These are phyloP conservation scores for Colletotrichum sublineola DNA, from an alignment of 2,329 filamentous ascomycete genomes.

Conservation along the genomic window DNA sequence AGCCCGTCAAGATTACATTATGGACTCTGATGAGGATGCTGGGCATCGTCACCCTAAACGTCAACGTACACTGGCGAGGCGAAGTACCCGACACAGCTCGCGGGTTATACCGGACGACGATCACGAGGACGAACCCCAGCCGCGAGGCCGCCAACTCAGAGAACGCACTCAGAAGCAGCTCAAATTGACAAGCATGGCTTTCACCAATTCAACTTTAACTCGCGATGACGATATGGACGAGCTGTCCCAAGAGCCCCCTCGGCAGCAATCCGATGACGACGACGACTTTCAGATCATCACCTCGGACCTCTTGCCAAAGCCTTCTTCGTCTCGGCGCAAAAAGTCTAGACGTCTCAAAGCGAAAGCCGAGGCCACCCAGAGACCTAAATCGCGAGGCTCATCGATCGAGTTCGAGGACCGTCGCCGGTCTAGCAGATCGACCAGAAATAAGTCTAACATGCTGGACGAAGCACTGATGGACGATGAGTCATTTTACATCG, in stretches of 20 bases:
- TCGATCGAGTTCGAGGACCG: constrained; percentile 66
- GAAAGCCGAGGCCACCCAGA: constrained; percentile 20
- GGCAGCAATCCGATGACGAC: constrained; percentile 47
- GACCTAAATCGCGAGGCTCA: constrained; percentile 52
- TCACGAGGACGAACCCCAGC: neutral
- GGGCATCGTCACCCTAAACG: constrained; percentile 22
- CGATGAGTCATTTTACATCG: constrained; percentile 67
- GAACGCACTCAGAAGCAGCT: constrained; percentile 47
- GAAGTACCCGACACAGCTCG: constrained; percentile 14
- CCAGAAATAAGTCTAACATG: constrained; percentile 59
- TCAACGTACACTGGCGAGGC: constrained; percentile 21
- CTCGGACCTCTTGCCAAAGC: constrained; percentile 51
- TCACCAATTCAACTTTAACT: constrained; percentile 43
- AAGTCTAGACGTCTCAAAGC: constrained; percentile 44
- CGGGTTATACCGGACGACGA: constrained; percentile 18
- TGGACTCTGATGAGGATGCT: constrained; percentile 32
- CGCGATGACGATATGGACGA: constrained; percentile 48
- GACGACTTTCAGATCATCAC: constrained; percentile 53
- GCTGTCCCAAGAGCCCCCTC: constrained; percentile 48
- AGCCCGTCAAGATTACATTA: neutral
- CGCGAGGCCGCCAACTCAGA: constrained; percentile 32
- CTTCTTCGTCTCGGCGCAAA: constrained; percentile 38
- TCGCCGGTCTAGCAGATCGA: constrained; percentile 64
- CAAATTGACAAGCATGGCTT: constrained; percentile 45
- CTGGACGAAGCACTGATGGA: constrained; percentile 68